These are phyloP conservation scores for Cryptosporidium canis DNA, from an alignment of 169 alveolate genomes.

Conservation along the genomic window DNA sequence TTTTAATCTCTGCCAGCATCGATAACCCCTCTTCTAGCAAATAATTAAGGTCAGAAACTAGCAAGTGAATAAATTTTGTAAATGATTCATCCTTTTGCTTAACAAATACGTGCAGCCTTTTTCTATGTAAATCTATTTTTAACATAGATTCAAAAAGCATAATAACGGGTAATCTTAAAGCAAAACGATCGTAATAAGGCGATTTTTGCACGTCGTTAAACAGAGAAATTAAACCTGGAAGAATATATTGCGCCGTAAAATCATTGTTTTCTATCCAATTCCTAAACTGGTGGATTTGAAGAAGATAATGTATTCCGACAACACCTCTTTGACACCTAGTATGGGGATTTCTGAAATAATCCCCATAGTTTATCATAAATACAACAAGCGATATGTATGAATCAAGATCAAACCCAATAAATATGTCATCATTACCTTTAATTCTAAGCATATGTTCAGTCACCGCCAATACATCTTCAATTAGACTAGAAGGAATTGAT, in stretches of 20 bases:
- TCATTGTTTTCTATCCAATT: conserved; percentile 74
- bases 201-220: conserved; percentile 84
- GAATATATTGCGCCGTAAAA: conserved; percentile 74
- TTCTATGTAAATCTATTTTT: conserved; percentile 76
- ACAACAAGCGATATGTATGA: conserved; percentile 82
- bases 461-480: conserved; percentile 80
- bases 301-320: conserved; percentile 78
- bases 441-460: conserved; percentile 73
- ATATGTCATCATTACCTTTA: conserved; percentile 73
- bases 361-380: conserved; percentile 82
- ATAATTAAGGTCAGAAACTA: conserved; percentile 85
- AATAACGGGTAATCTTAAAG: conserved; percentile 81
- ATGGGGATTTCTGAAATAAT: conserved; percentile 83
- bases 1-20: conserved; percentile 84
- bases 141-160: conserved; percentile 79
- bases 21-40: conserved; percentile 88
- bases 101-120: conserved; percentile 78
- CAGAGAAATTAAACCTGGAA: conserved; percentile 81
- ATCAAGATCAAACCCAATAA: conserved; percentile 83
- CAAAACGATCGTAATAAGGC: conserved; percentile 81
- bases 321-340: conserved; percentile 84
- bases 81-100: conserved; percentile 81
- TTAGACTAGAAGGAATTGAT: conserved; percentile 78
- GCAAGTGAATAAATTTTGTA: conserved; percentile 87
- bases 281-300: conserved; percentile 75